These are phyloP conservation scores for Vitis hybrid DNA, from an alignment of 177 flowering plant genomes.

Conservation along the genomic window DNA sequence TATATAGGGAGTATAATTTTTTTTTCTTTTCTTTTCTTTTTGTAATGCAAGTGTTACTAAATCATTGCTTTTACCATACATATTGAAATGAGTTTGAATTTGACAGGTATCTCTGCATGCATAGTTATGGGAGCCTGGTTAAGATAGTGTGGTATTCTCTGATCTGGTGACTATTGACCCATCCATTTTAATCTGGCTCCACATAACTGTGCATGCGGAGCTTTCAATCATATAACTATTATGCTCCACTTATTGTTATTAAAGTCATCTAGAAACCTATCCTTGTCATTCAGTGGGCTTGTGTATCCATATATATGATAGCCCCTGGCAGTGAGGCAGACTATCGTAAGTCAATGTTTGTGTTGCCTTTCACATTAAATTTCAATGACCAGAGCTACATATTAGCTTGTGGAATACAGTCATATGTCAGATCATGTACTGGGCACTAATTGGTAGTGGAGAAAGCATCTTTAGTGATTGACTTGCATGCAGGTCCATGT, in stretches of 20 bases:
- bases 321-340: neutral
- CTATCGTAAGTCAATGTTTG: neutral
- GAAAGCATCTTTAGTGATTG: neutral
- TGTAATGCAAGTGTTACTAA: no score
- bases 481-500: neutral
- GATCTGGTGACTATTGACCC: no score
- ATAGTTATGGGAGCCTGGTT: no score
- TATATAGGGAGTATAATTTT: no score
- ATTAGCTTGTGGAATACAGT: neutral
- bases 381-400: neutral
- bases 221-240: no score
- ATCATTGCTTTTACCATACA: no score
- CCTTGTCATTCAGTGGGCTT: neutral
- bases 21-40: no score
- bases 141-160: no score
- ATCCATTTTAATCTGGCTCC: no score
- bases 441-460: neutral
- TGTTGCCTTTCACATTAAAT: neutral
- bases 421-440: neutral
- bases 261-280: neutral
- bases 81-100: no score
- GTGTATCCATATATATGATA: neutral
- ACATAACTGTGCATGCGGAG: no score
- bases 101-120: no score
- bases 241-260: neutral